Evolutionary conservation across 345 rosid species (phyloP).

Genomic region (Murraya koenigii): DNA sequence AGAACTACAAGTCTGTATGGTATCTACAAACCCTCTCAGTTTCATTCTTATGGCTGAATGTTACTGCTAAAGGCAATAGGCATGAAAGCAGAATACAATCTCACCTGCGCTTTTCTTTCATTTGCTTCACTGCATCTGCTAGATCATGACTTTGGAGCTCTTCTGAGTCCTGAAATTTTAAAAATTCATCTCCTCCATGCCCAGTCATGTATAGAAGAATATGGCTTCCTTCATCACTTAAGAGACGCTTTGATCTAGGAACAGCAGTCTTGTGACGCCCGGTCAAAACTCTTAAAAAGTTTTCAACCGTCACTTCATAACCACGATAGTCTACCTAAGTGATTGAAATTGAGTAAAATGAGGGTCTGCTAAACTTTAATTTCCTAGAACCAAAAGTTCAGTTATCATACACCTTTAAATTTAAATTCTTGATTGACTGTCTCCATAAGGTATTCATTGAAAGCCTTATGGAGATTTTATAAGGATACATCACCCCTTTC

Average conservation of each 20-base stretch:
- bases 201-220: constrained; percentile 98
- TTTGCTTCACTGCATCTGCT: constrained; percentile 98
- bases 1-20: constrained; percentile 2
- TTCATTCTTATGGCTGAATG: not conserved
- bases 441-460: not conserved
- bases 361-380: constrained; percentile 9
- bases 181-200: constrained; percentile 96
- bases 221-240: constrained; percentile 99
- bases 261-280: constrained; percentile 90
- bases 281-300: constrained; percentile 84
- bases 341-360: constrained; percentile 28
- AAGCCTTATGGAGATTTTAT: not conserved
- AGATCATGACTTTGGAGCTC: constrained; percentile 99
- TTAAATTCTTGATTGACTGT: not conserved
- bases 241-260: constrained; percentile 97
- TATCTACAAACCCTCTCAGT: not conserved
- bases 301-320: constrained; percentile 94
- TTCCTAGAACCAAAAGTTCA: not conserved
- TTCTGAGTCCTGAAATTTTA: constrained; percentile 94
- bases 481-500: not conserved
- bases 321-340: constrained; percentile 96
- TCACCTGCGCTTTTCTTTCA: constrained; percentile 95
- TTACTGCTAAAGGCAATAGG: constrained; percentile 14
- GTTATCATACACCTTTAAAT: not conserved
- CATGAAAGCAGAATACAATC: constrained; percentile 13